These are phyloP conservation scores for Dissophora globulifera DNA, from an alignment of 192 early-diverging fungal genomes.

Conservation along the genomic window DNA sequence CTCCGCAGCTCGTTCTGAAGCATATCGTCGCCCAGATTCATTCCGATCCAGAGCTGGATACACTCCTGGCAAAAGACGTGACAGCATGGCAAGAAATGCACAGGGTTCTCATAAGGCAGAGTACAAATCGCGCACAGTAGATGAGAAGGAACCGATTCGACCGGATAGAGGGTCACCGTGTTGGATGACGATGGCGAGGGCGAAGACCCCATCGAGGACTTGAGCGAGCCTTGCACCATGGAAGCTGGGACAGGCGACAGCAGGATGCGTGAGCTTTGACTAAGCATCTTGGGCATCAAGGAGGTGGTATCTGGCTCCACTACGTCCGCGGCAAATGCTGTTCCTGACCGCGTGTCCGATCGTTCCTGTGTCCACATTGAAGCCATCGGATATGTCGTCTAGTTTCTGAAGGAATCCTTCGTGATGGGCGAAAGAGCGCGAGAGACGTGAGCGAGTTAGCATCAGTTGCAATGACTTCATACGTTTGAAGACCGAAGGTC, in stretches of 20 bases:
- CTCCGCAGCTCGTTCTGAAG: conserved; percentile 45
- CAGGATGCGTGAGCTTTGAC: conserved; percentile 15
- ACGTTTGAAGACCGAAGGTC: no score
- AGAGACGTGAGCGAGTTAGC: neutral
- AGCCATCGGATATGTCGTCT: conserved; percentile 4
- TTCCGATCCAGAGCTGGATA: conserved; percentile 52
- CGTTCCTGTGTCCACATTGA: conserved; percentile 18
- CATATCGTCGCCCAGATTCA: conserved; percentile 44
- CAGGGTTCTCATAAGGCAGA: conserved; percentile 48
- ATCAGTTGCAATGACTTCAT: neutral
- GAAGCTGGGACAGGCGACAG: conserved; percentile 42
- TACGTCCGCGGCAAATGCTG: no score
- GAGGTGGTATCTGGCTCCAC: neutral
- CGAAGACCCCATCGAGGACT: neutral
- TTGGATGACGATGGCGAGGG: neutral
- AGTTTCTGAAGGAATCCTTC: neutral
- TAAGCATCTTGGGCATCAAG: neutral
- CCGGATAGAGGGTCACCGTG: conserved; percentile 31
- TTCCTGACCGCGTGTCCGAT: conserved; percentile 1
- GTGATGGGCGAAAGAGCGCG: neutral
- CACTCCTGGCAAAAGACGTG: conserved; percentile 53
- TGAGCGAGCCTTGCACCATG: conserved; percentile 6
- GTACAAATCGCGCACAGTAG: conserved; percentile 47
- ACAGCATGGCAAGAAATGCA: conserved; percentile 50
- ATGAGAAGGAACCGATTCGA: conserved; percentile 44